Evolutionary conservation across 306 rosid genomes (phyloP).

Genomic region (Phaseolus lunatus): DNA sequence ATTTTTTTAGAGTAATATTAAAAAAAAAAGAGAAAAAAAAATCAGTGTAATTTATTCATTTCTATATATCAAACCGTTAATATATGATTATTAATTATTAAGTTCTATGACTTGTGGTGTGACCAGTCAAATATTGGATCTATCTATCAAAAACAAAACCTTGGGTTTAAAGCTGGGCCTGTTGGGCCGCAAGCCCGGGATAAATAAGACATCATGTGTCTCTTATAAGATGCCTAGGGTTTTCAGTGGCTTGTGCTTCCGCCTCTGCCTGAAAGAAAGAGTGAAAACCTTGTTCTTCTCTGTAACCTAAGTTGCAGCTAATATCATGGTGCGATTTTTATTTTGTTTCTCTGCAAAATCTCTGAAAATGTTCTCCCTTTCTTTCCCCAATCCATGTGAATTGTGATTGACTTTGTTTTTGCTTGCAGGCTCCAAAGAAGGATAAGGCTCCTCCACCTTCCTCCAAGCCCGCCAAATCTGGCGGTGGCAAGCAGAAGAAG

Average conservation of each 20-base stretch:
- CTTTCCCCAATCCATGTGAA: background rate
- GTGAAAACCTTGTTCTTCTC: background rate
- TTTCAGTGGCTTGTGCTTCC: background rate
- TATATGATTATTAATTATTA: too few relatives aligned
- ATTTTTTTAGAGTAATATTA: too few relatives aligned
- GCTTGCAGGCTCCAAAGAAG: conserved; percentile 79
- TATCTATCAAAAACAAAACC: too few relatives aligned
- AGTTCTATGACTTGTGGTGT: too few relatives aligned
- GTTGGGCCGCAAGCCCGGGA: background rate
- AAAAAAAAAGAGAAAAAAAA: too few relatives aligned
- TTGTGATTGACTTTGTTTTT: background rate
- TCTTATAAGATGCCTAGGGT: conserved; percentile 36
- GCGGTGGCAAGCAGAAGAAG: conserved; percentile 89
- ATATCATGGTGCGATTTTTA: conserved; percentile 18
- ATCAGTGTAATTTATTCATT: too few relatives aligned
- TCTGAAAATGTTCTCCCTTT: too few relatives aligned
- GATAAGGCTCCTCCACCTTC: conserved; percentile 82
- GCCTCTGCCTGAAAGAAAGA: conserved; percentile 36
- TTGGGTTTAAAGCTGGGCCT: background rate
- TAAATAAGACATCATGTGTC: background rate
- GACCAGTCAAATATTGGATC: too few relatives aligned
- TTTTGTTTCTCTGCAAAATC: background rate
- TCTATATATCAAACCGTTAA: too few relatives aligned
- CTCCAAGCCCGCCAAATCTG: conserved; percentile 78
- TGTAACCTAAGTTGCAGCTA: background rate